These are phyloP conservation scores for Sporopachydermia cereana DNA, from an alignment of 1,139 yeast genomes.

Conservation along the genomic window DNA sequence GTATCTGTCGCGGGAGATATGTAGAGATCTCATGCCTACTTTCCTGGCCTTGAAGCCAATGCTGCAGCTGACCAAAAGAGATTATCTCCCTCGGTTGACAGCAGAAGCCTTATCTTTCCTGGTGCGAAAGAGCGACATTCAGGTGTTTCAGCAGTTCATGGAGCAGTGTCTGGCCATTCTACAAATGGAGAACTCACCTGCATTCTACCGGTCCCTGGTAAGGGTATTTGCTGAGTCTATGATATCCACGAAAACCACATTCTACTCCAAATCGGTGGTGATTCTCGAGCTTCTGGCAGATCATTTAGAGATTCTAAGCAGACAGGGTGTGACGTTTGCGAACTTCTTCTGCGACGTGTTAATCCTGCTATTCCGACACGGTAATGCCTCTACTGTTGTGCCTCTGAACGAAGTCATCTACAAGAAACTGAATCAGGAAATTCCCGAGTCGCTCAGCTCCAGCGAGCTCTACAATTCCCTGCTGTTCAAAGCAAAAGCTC, in stretches of 20 bases:
- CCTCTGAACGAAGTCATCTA: slow-evolving; percentile 25
- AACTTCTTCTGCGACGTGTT: slow-evolving; percentile 43
- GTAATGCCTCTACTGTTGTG: slow-evolving; percentile 40
- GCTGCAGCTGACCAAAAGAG: slow-evolving; percentile 38
- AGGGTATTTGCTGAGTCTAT: slow-evolving; percentile 64
- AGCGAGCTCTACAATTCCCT: too few relatives aligned
- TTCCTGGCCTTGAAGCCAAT: slow-evolving; percentile 55
- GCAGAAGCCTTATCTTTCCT: slow-evolving; percentile 86
- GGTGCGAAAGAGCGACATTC: slow-evolving; percentile 52
- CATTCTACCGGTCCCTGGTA: slow-evolving; percentile 45
- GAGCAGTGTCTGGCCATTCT: slow-evolving; percentile 41
- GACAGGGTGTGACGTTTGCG: slow-evolving; percentile 25
- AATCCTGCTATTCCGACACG: slow-evolving; percentile 51
- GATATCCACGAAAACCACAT: slow-evolving; percentile 54
- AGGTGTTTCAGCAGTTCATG: slow-evolving; percentile 37
- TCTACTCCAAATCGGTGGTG: slow-evolving; percentile 58
- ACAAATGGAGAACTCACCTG: slow-evolving; percentile 24
- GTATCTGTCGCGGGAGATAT: slow-evolving; percentile 56
- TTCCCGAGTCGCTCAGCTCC: too few relatives aligned
- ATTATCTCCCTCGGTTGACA: slow-evolving; percentile 67
- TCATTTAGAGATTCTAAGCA: slow-evolving; percentile 10
- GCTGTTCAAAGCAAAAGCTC: background rate
- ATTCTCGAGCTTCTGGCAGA: slow-evolving; percentile 36
- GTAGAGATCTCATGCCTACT: slow-evolving; percentile 56
- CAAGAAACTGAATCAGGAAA: background rate